Base-by-base conservation (phyloP, 805 yeast species). In the Candida pseudoglaebosa region DNA sequence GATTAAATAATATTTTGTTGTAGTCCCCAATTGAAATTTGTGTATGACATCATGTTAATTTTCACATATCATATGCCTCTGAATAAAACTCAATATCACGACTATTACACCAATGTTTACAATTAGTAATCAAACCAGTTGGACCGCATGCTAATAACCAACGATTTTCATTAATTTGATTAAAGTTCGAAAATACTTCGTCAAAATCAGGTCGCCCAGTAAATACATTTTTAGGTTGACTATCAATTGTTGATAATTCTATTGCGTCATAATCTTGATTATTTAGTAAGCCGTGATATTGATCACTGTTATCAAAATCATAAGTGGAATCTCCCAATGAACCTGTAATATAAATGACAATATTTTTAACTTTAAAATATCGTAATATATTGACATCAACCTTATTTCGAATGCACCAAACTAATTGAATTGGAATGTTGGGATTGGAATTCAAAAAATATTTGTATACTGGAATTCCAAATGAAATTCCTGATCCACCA, bases 401-500 rank as follows among this genome's bases (percentile, higher is more conserved):
- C 32, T 59, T 61, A 38, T 64, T 67, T 32, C 71, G 59, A 0
- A 76, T 61, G 16, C 78, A 61, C 91, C 91, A 83, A 5, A 73
- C 56, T 37, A 81, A 52, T 16, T 63, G 61, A 13, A 33, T n/a
- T 20, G 36, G 36, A 2, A 75, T 49, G n/a, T n/a, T n/a, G 45
- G 57, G 15, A 1, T 44, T 45, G 50, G 56, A 6, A 4, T 37
- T 34, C 14, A 50, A 51, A 34, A 77, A 61, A 40, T 70, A 60
- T 34, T 67, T 66, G 49, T 66, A 73, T 1, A 80, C 30, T 0
- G 84, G 80, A 7, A 80, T 44, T 3, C 82, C 84, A 38, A 73
- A 73, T 0, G 89, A 79, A 8, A 84, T 72, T 1, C 91, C 90
- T 2, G 87, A 76, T 0, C 93, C 93, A 10, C 90, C 91, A 45